Evolutionary conservation across 2,329 filamentous ascomycete species (phyloP), one percentile per base, ranked within the genome.

Genomic region (Chrysoporthe austroafricana): DNA sequence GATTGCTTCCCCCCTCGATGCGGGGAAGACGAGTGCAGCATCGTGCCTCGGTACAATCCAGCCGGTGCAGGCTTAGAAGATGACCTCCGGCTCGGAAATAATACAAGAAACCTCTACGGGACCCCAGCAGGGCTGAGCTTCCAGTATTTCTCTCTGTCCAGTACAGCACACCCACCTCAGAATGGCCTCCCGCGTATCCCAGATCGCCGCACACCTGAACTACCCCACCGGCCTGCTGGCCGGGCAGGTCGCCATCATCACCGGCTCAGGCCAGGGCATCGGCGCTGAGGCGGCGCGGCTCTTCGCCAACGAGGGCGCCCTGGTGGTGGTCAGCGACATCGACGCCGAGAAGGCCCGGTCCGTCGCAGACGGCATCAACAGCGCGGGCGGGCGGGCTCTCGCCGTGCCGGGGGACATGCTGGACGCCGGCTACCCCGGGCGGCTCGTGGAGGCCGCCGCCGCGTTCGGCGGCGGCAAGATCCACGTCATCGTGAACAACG

Each of bases 401-500:
- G 88, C 90, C 2, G 89, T 96, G 0, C 82, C 88, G 0, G 94
- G 94, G 69, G 93, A 97, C 75, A 87, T 97, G 76, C 85, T 93
- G 32, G 85, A 92, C 76, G 82, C 87, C 59, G 80, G 83, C 26
- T 95, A 96, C 79, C 85, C 94, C 76, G 84, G 88, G 69, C 81
- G 84, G 11, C 86, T 97, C n/a, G 88, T 97, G 89, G 76, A 87
- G 89, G 75, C 26, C 26, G 86, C 93, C 0, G 93, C 92, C 1
- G 90, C 90, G 60, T 96, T 97, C 76, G 94, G 94, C 68, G 83
- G 86, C 71, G 93, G 93, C 75, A 96, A 96, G 83, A 94, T 97
- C 70, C 91, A 97, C 78, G 91, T 96, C 76, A 90, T 97, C 66
- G 91, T 97, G 69, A 96, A 97, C 80, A 97, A 97, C 77, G 94